A percentile compares a stretch with the other conserved stretches of the same genome.
These are phyloP conservation scores for Lumnitzera racemosa DNA, from an alignment of 345 rosid genomes.

Conservation along the genomic window DNA sequence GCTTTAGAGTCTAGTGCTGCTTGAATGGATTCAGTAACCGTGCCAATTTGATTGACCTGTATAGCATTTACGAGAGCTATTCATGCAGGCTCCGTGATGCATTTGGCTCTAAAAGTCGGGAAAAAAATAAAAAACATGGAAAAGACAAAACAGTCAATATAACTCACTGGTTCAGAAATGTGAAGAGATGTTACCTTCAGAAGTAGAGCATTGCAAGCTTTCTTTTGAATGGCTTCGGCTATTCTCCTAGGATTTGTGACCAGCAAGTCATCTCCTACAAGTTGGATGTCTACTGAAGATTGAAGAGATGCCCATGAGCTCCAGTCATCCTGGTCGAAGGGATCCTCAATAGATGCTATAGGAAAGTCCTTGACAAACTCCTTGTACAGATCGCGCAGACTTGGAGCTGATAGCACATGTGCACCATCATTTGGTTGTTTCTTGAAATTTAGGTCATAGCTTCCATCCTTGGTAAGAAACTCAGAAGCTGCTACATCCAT, in stretches of 20 bases:
- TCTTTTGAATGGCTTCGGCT: conserved; percentile 85
- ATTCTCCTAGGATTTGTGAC: conserved; percentile 96
- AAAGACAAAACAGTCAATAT: no score
- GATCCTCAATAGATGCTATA: conserved; percentile 89
- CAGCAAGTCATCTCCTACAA: conserved; percentile 93
- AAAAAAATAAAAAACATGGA: no score
- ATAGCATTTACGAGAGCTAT: neutral
- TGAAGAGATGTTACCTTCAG: conserved; percentile 49
- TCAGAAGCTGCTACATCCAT: conserved; percentile 99
- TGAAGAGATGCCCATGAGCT: conserved; percentile 82
- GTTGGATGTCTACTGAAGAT: conserved; percentile 84
- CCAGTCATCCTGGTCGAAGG: conserved; percentile 99
- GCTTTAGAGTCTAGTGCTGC: conserved; percentile 96
- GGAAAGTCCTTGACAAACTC: conserved; percentile 89
- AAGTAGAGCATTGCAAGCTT: conserved; percentile 86
- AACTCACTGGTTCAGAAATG: neutral
- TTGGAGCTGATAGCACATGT: conserved; percentile 66
- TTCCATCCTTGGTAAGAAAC: conserved; percentile 75
- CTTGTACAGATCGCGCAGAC: conserved; percentile 74
- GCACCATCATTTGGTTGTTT: conserved; percentile 92
- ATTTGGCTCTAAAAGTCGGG: no score
- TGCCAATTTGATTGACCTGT: conserved; percentile 98
- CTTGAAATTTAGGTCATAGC: conserved; percentile 90
- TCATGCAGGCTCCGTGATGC: no score
- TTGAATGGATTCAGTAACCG: conserved; percentile 90